Conservation (phyloP, 1,284 basidiomycete genomes). For the Leccinum variabile region DNA sequence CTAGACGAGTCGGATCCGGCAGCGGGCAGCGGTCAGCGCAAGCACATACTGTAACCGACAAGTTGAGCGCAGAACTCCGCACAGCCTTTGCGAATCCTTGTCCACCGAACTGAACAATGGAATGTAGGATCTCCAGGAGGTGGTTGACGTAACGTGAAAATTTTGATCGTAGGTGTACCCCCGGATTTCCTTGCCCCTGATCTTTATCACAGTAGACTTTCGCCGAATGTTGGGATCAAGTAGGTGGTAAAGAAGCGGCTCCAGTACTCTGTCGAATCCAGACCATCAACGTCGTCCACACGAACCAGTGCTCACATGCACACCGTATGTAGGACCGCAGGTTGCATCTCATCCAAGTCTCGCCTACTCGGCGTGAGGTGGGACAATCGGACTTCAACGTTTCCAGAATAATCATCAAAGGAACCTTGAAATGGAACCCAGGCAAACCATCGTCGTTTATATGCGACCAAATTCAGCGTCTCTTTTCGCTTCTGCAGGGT, state of each 20-base stretch:
- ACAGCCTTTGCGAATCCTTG: constrained; percentile 80
- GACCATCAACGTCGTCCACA: constrained; percentile 5
- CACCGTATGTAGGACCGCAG: constrained; percentile 87
- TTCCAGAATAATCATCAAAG: constrained; percentile 87
- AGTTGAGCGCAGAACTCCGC: constrained; percentile 34
- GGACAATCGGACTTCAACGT: constrained; percentile 77
- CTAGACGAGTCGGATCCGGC: no score
- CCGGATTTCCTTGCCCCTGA: constrained; percentile 66
- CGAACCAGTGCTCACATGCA: constrained; percentile 17
- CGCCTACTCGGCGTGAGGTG: constrained; percentile 70
- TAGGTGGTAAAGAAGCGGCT: constrained; percentile 80
- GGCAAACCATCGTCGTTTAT: constrained; percentile 84
- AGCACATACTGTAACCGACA: no score
- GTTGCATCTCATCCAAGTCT: constrained; percentile 95
- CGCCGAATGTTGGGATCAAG: constrained; percentile 68
- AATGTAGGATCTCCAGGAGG: constrained; percentile 72
- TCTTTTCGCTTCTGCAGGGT: constrained; percentile 1
- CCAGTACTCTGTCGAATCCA: constrained; percentile 62
- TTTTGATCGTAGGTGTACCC: constrained; percentile 69
- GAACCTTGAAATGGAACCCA: constrained; percentile 79
- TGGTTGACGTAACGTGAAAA: constrained; percentile 70
- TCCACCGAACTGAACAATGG: constrained; percentile 84
- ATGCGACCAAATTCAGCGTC: constrained; percentile 10
- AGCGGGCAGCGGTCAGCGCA: no score
- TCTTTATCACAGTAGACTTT: constrained; percentile 46